Base-by-base conservation (phyloP, 1,139 yeast species). In the Yamadazyma spencermartinsiae region DNA sequence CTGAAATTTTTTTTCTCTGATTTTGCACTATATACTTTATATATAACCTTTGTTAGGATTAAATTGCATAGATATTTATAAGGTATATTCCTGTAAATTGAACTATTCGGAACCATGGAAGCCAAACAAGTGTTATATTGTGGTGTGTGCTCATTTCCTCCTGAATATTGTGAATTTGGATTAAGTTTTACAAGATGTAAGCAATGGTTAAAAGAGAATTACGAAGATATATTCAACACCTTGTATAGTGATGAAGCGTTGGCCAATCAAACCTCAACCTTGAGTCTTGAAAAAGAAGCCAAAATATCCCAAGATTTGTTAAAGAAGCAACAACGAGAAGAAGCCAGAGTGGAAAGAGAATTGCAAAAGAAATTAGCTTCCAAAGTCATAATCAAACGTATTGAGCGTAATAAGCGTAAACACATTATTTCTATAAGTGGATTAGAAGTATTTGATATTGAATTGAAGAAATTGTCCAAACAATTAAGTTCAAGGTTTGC, bases 131-230 rank as follows among this genome's bases (percentile, higher is more conserved):
- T 81, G 14, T 54, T 75, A 10, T 89, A 90, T 65, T 90, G 98
- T 62, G 92, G 82, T 4, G 76, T 89, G 8, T 90, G 98, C 61
- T 65, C 89, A 1, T 82, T 79, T 56, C 97, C 97, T 12, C 92
- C 92, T 2, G 98, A 89, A 63, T 90, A 82, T 65, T 90, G 98
- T 67, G 98, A 90, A 59, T 90, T 89, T 58, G 95, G 96, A 11
- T 86, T 86, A 35, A 73, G 82, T 29, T 73, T 85, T 61, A 83
- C 82, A 56, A 79, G 88, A 57, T 90, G 98, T 66, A 86, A 84
- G 53, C 81, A 76, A 28, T 89, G 97, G 96, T 74, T 90, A 32
- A 68, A 76, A 43, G 78, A 74, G 31, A 69, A 72, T 38, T 73
- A 88, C 50, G 61, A 71, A 2, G 84, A 76, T 11, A 57, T 84